Base-by-base conservation (phyloP, 2,329 filamentous ascomycete species). In the Macrophomina pseudophaseolina region DNA sequence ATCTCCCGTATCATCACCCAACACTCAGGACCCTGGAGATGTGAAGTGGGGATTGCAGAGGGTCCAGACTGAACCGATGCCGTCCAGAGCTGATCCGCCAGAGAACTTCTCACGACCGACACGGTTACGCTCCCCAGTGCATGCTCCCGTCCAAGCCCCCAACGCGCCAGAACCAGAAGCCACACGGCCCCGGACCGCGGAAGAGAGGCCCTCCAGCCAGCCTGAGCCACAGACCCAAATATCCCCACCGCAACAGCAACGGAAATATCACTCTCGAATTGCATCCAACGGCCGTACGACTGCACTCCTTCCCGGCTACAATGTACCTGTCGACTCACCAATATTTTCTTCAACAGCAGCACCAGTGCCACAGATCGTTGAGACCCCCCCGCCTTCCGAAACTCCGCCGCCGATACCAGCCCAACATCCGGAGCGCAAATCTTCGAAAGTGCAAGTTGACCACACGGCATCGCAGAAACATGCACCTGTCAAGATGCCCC, bases 61-160 rank as follows among this genome's bases (percentile, higher is more conserved):
- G 70, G 87, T 91, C 1, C 87, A 90, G 73, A 92, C 92, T 4
- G 92, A 94, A 73, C 90, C 91, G 3, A 78, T 84, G 32, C 79
- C 82, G 8, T 76, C 68, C 58, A 65, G 72, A 12, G 73, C 74
- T 32, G 72, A 76, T 65, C 67, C 71, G 1, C 69, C 75, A 9
- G 79, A 81, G 53, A 90, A 90, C 71, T 90, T 87, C 73, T 91
- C 89, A 11, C 82, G 87, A 8, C 88, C 89, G 75, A 69, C 68
- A 14, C 71, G 72, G 32, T 74, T 71, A 68, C 73, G 73, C 40
- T 74, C 75, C 9, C 73, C 35, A 12, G 42, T n/a, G 9, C 42
- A 44, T 7, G 42, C 42, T 14, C 42, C 11, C 11, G 12, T 3
- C 9, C 42, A 52, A 51, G 64, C 33, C 33, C 52, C 52, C 33